Conservation (phyloP, 257 asterid species). For the Marsdenia floribunda region DNA sequence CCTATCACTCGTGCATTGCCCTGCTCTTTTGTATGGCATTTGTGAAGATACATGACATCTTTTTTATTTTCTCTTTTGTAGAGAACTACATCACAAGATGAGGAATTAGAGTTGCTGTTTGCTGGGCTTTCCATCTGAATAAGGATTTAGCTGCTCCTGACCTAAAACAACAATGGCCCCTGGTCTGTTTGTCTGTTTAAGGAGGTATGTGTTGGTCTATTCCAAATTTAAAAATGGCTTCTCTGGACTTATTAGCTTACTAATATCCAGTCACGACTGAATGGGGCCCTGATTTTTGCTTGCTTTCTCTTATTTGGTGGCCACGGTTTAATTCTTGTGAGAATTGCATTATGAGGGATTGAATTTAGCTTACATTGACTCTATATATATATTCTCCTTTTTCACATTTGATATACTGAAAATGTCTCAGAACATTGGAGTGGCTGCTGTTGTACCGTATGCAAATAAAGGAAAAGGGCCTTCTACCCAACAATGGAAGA, state of each 20-base stretch:
- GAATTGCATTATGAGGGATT: not conserved
- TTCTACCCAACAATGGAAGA: too few relatives aligned
- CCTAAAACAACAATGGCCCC: not conserved
- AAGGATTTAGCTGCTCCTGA: not conserved
- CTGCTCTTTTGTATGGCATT: not conserved
- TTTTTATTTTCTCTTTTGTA: conserved; percentile 26
- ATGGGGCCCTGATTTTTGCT: not conserved
- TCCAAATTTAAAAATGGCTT: not conserved
- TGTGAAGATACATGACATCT: not conserved
- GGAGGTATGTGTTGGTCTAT: not conserved
- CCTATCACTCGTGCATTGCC: not conserved
- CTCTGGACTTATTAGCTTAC: not conserved
- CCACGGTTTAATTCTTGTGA: not conserved
- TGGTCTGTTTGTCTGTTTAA: not conserved
- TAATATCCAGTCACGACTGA: not conserved
- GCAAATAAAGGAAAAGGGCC: too few relatives aligned
- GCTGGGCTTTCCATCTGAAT: conserved; percentile 68
- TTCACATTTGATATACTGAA: not conserved
- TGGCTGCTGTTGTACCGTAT: not conserved
- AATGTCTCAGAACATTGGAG: not conserved
- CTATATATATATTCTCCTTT: not conserved
- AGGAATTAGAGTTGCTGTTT: conserved; percentile 77
- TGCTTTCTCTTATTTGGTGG: not conserved
- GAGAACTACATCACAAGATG: conserved; percentile 68
- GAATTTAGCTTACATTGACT: not conserved